Percentiles rank a stretch among this genome's conserved stretches.
Evolutionary conservation across 2,329 filamentous ascomycete genomes (phyloP).

Genomic region (Rutstroemia sp.): DNA sequence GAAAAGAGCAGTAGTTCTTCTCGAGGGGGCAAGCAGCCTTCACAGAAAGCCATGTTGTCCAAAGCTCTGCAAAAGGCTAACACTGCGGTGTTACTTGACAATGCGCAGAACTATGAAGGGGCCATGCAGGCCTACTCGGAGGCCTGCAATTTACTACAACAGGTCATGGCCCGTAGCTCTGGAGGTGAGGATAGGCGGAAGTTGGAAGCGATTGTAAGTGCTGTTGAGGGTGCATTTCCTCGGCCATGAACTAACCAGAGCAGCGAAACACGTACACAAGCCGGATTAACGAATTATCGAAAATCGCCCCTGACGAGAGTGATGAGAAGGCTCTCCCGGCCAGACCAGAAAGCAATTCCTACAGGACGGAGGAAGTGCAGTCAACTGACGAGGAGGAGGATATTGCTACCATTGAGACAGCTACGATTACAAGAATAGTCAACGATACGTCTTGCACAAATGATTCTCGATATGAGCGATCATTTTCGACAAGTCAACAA

Average conservation of each 20-base stretch:
- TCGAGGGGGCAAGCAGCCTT: conserved; percentile 42
- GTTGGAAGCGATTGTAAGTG: conserved; percentile 82
- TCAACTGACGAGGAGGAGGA: conserved; percentile 36
- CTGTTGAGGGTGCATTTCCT: background rate
- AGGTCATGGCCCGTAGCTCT: conserved; percentile 78
- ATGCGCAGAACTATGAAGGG: conserved; percentile 88
- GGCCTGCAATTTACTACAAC: conserved; percentile 78
- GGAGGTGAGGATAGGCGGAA: conserved; percentile 85
- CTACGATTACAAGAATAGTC: conserved; percentile 44
- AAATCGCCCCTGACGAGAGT: conserved; percentile 51
- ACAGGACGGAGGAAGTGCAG: conserved; percentile 32
- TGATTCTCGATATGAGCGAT: conserved; percentile 18
- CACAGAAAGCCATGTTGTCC: conserved; percentile 95
- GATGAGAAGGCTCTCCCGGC: conserved; percentile 72
- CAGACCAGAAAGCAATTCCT: conserved; percentile 56
- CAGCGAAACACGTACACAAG: conserved; percentile 85
- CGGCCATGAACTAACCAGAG: conserved; percentile 15
- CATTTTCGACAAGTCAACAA: conserved; percentile 20
- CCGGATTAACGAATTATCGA: conserved; percentile 78
- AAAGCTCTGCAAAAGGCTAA: conserved; percentile 92
- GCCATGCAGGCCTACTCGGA: conserved; percentile 87
- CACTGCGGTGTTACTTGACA: conserved; percentile 89
- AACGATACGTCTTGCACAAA: conserved; percentile 31
- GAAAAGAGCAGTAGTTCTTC: conserved; percentile 38
- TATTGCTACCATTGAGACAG: conserved; percentile 41